phyloP scores from a whole-genome alignment of 2,329 filamentous ascomycete genomes.

The Dothiorella sarmentorum region DNA sequence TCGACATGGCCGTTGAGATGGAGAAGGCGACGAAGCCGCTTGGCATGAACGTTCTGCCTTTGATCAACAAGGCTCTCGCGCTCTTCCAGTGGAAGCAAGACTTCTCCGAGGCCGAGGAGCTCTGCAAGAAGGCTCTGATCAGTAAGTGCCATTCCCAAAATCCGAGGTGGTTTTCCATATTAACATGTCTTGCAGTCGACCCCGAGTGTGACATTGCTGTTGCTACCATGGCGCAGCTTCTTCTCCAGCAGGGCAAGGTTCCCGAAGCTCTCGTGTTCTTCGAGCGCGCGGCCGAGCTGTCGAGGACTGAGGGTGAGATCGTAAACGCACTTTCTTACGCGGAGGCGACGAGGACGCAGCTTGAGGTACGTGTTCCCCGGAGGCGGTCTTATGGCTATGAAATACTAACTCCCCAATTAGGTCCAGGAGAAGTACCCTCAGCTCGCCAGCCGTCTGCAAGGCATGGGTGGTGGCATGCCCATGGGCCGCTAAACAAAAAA shows the following conservation, averaged over 20 bases:
- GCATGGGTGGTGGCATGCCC: slow-evolving; percentile 39
- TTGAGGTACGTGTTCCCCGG: slow-evolving; percentile 53
- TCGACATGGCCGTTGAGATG: slow-evolving; percentile 97
- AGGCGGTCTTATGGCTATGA: neutral
- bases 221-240: slow-evolving; percentile 95
- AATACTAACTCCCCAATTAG: slow-evolving; percentile 23
- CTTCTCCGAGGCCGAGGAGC: slow-evolving; percentile 87
- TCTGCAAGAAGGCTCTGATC: slow-evolving; percentile 95
- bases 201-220: slow-evolving; percentile 98
- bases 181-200: slow-evolving; percentile 57
- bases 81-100: slow-evolving; percentile 99
- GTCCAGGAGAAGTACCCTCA: slow-evolving; percentile 55
- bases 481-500: slow-evolving; percentile 8
- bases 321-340: slow-evolving; percentile 96
- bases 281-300: slow-evolving; percentile 90
- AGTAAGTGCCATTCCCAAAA: slow-evolving; percentile 58
- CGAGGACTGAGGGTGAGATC: slow-evolving; percentile 90
- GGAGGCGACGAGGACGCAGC: slow-evolving; percentile 91
- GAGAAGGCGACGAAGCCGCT: slow-evolving; percentile 92
- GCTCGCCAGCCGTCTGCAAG: slow-evolving; percentile 45
- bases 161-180: slow-evolving; percentile 5
- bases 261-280: slow-evolving; percentile 94
- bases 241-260: slow-evolving; percentile 97
- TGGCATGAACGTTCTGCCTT: slow-evolving; percentile 93
- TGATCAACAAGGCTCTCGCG: slow-evolving; percentile 97